Base-by-base conservation (phyloP, 345 rosid genomes). In the Noccaea caerulescens region DNA sequence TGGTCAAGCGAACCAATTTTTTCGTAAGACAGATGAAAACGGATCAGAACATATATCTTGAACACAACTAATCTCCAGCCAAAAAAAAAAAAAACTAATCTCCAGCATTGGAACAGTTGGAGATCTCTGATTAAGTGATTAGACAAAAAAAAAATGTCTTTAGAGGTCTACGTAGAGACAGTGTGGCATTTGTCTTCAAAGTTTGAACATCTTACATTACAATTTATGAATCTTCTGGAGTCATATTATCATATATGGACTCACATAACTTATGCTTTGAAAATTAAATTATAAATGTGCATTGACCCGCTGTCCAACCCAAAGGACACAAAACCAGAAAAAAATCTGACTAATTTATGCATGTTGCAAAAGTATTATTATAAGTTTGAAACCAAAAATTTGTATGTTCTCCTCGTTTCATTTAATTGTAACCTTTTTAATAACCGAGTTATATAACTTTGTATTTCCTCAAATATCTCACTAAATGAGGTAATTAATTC, bases 71-170 rank as follows among this genome's bases (percentile, higher is more conserved):
- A 16, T 16, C 18, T 16, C 18, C 18, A 16, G 18, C 18, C 18
- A 16, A 16, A 16, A 16, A 16, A 16, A 16, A 16, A 16, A 16
- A 16, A 16, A 16, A 16, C 45, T 37, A 56, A 25, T 47, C 62
- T 20, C 63, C 68, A 67, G 73, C 68, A 33, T 13, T 12, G 13
- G 12, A 59, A 74, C 56, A 66, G 68, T 58, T 74, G 56, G 56
- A 51, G 52, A 74, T 44, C 8, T 51, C 32, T 42, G 36, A 63
- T n/a, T 12, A 27, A 27, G 30, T 27, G 30, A 27, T 7, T 1
- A 56, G 44, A 51, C 61, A 8, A 12, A 52, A 6, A 52, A 6
- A 27, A 27, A 27, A 27, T 71, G 78, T 53, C 78, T 68, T 42
- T 67, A 59, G 63, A 44, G 14, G 34, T 42, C 10, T 51, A 23